Evolutionary conservation across 2,329 filamentous ascomycete genomes (phyloP), one percentile per base, ranked within the genome.

Genomic region (Tolypocladium ophioglossoides): DNA sequence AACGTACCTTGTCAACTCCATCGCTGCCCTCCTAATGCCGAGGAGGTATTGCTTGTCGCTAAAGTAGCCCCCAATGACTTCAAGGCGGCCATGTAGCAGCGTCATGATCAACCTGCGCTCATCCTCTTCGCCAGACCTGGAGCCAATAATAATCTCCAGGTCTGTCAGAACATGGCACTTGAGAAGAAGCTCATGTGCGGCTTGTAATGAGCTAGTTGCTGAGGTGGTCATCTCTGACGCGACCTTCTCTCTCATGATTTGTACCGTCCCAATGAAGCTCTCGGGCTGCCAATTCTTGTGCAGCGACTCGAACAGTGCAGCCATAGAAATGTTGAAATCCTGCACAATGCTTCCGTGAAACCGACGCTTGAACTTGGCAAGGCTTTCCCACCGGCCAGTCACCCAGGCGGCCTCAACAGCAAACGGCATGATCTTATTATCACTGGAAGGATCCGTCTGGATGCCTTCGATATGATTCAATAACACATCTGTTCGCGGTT

Each of bases 31-130:
- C 54, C 91, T 83, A 41, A 97, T 78, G 1, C 91, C 88, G 32
- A 99, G 76, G 11, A 99, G 72, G 66, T 95, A 97, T 66, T 96
- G 92, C 68, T 99, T 99, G 66, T 99, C 91, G 52, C 85, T 83
- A 39, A 91, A 85, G 63, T 94, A 96, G 1, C 91, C 89, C 0
- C 95, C 94, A 2, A 99, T 75, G 1, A 95, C 79, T 60, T 91
- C 88, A n/a, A 99, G 74, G n/a, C 94, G 84, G 48, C 86, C 83
- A 57, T 87, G 79, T 6, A 96, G 57, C 6, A 71, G 56, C 2
- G 58, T 56, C 55, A 70, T 64, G 2, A 66, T 67, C 51, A 62
- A 66, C 37, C 63, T 63, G 35, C 65, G 66, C 44, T 70, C 69
- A 49, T 71, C 66, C 52, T 76, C 70, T 10, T 72, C 70, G 48